Evolutionary conservation across 345 rosid genomes (phyloP), one percentile per base, ranked within the genome.

Genomic region (Lumnitzera littorea): DNA sequence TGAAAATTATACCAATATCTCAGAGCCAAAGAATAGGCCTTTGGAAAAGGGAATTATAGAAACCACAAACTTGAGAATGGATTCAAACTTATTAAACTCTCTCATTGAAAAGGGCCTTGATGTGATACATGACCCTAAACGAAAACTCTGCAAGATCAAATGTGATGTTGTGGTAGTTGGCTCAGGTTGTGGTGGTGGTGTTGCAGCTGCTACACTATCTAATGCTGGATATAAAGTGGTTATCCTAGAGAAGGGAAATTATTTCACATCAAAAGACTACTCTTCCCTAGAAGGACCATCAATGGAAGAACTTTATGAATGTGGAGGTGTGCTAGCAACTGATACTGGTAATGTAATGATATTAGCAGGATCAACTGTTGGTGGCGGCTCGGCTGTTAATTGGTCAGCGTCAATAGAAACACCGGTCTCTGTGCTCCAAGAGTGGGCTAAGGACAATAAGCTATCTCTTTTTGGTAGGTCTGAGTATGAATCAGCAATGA

Each of bases 171-270:
- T 86, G 0, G 63, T 94, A 5, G 73, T 94, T 6, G 97, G 99
- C 11, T 89, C 97, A 1, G 99, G 99, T 23, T 82, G 95, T 13
- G 99, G 99, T 2, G 99, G 99, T 17, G 97, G 95, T 5, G 97
- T 94, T 4, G 96, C 97, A 0, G 97, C 95, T 13, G 85, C 95
- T 0, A 81, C 84, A n/a, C 82, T 92, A 20, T 95, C 95, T 4
- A 64, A 74, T 54, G 69, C 85, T 2, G 99, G 97, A 27, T 63
- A 78, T 8, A 90, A 84, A 60, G 99, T 89, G 5, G 14, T 87
- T 43, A 85, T 94, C 48, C 55, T 89, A 12, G 97, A 94, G 80
- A 94, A 89, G 70, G 99, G 97, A 55, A 78, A 70, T 64, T 89
- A 92, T 69, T 92, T 71, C 52, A 60, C 84, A 4, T 46, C 78